phyloP scores from a whole-genome alignment of 768 basidiomycete genomes.

The Termitomyces sp. region DNA sequence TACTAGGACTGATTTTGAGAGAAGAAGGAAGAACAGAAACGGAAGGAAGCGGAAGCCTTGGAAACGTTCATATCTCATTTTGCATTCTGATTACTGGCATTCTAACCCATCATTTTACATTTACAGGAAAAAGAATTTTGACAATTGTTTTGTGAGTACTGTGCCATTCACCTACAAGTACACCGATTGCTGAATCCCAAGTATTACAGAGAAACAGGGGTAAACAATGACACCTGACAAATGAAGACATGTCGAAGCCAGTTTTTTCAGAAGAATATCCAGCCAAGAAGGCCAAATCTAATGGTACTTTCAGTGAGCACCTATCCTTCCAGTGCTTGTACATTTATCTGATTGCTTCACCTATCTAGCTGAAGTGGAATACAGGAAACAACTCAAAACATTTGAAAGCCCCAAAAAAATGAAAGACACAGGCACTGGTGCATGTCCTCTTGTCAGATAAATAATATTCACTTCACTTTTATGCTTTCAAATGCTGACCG shows the following conservation, averaged over 20 bases:
- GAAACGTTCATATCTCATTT: slow-evolving; percentile 35
- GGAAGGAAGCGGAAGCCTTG: slow-evolving; percentile 47
- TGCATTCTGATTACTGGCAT: background rate
- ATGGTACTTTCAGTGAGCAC: slow-evolving; percentile 28
- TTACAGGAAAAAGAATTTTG: slow-evolving; percentile 56
- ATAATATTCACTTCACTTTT: slow-evolving; percentile 2
- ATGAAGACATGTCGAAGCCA: background rate
- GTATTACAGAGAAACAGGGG: slow-evolving; percentile 46
- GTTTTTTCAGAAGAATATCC: slow-evolving; percentile 26
- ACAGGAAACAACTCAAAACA: slow-evolving; percentile 37
- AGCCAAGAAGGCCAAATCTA: slow-evolving; percentile 36
- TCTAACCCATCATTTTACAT: slow-evolving; percentile 2
- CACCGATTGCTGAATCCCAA: background rate
- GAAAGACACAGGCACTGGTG: slow-evolving; percentile 39
- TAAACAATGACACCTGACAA: slow-evolving; percentile 49
- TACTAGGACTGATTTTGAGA: background rate
- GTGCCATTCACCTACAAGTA: background rate
- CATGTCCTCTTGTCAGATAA: slow-evolving; percentile 42
- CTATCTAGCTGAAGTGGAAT: slow-evolving; percentile 26
- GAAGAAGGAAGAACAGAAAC: slow-evolving; percentile 58
- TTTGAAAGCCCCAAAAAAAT: slow-evolving; percentile 31
- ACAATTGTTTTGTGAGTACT: slow-evolving; percentile 34
- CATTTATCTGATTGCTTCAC: too few relatives aligned
- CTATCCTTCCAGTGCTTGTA: too few relatives aligned
- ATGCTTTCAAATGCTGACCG: background rate